These are phyloP conservation scores for Microthlaspi erraticum DNA, from an alignment of 345 rosid species.

Conservation along the genomic window DNA sequence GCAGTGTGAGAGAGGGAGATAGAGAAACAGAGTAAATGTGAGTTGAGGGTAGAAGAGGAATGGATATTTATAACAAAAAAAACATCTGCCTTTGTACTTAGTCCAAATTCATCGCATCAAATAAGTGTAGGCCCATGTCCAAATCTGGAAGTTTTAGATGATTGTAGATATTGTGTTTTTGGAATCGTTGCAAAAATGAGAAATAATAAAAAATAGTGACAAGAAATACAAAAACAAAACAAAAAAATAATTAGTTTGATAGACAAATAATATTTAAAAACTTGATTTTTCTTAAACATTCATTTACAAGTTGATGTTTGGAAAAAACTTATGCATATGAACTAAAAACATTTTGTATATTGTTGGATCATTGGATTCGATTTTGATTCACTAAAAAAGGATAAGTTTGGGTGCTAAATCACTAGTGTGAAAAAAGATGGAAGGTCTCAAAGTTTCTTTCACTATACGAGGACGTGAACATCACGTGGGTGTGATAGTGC, in stretches of 20 bases:
- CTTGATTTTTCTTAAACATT: too few species aligned
- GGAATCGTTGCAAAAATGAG: background rate
- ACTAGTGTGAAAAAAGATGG: background rate
- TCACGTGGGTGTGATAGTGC: slow-evolving; percentile 25
- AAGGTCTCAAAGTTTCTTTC: slow-evolving; percentile 25
- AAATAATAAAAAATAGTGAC: background rate
- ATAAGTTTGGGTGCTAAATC: background rate
- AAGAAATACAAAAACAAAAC: too few species aligned
- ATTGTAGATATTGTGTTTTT: slow-evolving; percentile 13
- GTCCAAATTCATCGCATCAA: slow-evolving; percentile 41
- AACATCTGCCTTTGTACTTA: slow-evolving; percentile 21
- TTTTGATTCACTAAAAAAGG: background rate
- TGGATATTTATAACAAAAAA: slow-evolving; percentile 36
- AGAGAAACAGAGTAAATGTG: slow-evolving; percentile 38
- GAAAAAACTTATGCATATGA: background rate
- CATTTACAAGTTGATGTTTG: too few species aligned
- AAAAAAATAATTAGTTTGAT: too few species aligned
- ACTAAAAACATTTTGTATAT: background rate
- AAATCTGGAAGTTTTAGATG: slow-evolving; percentile 25
- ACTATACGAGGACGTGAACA: slow-evolving; percentile 21
- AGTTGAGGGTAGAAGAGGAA: slow-evolving; percentile 30
- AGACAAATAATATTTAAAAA: too few species aligned
- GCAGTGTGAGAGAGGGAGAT: slow-evolving; percentile 25
- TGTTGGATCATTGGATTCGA: background rate
- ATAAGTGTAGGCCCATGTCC: background rate